A percentile compares a stretch with the other conserved stretches of the same genome.
Conservation (phyloP, 1,284 basidiomycete species). For the Puccinia horiana region DNA sequence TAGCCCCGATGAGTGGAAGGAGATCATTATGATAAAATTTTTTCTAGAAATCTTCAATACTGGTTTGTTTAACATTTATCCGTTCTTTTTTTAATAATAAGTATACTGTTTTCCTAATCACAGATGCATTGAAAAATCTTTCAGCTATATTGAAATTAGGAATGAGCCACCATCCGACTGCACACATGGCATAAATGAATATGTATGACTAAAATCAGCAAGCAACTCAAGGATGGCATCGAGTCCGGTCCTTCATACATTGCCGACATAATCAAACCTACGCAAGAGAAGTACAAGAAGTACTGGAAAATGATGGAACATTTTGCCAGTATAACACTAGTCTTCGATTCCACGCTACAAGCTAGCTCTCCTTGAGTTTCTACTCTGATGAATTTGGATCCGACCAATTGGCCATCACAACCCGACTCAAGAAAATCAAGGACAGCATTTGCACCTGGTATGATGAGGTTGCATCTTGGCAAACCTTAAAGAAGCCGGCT, state of each 20-base stretch:
- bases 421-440: neutral
- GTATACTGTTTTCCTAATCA: neutral
- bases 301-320: slow-evolving; percentile 1
- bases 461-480: neutral
- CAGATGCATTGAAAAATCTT: neutral
- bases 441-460: neutral
- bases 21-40: neutral
- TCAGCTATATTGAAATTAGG: neutral
- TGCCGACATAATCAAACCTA: neutral
- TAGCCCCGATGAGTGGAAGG: neutral
- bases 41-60: neutral
- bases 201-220: neutral
- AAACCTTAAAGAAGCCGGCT: neutral
- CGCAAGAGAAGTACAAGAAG: neutral
- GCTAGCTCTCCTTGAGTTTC: neutral
- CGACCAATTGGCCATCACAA: neutral
- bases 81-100: neutral
- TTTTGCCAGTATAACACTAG: neutral
- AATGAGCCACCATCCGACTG: neutral
- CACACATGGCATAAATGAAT: neutral
- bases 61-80: neutral
- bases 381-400: neutral
- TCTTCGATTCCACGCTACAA: neutral
- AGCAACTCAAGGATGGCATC: neutral
- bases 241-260: neutral